Base-by-base conservation (phyloP, 352 stramenopile genomes). In the Globisporangium barbulae region DNA sequence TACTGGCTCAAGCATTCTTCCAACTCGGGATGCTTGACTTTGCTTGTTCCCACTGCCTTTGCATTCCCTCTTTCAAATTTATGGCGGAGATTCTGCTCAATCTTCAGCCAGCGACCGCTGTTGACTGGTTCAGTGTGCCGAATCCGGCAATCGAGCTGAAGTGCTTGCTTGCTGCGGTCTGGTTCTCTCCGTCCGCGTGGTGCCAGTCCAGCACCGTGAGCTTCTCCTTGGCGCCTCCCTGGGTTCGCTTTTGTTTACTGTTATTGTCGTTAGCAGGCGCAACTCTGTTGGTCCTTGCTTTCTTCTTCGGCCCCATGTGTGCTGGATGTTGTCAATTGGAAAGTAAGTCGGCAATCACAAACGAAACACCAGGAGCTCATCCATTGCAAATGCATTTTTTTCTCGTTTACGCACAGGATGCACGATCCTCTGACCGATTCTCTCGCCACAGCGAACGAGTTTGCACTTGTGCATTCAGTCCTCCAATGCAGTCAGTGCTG, bases 351-450 rank as follows among this genome's bases (percentile, higher is more conserved):
- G 42, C 19, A 48, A 48, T 48, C 42, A 48, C 42, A 48, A 48
- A 48, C 4, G 19, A 48, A 22, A 48, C 42, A 48, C 42, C 42
- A 48, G 42, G 19, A 48, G 42, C 42, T 10, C 42, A 48, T 48
- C 42, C 19, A 28, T 48, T 48, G 42, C 3, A 31, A 35, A 54
- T n/a, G 22, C 48, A 54, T 19, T 54, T 54, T 35, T 53, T 54
- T 35, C 48, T 54, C 22, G 22, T 54, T 37, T 54, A 35, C 48
- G 21, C 19, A 48, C 42, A 48, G 22, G 42, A 48, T 8, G 3
- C 17, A 13, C 42, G 42, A 22, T 22, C 19, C 17, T 48, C 19
- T 48, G 42, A 48, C 13, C 5, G 5, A 48, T 48, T 28, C 13
- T 48, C 42, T 48, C 42, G 42, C 42, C 42, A 48, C 19, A 25